These are phyloP conservation scores for Exophiala phaeomuriformis DNA, from an alignment of 2,329 filamentous ascomycete species.

Conservation along the genomic window DNA sequence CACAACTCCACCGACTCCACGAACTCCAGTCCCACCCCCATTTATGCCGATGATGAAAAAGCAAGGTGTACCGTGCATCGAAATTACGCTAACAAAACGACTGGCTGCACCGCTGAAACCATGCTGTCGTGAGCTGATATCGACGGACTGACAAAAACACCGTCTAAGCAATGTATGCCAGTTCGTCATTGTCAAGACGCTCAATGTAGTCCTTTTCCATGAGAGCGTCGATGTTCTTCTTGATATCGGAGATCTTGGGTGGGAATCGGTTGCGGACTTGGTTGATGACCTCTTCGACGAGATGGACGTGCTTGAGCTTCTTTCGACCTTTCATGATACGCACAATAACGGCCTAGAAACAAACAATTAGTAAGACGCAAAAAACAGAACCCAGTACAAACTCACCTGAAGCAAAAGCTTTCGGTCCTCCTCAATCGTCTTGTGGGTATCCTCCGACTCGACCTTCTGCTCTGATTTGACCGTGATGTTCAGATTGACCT, in stretches of 20 bases:
- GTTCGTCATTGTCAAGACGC: slow-evolving; percentile 85
- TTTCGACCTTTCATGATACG: slow-evolving; percentile 99
- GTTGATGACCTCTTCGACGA: slow-evolving; percentile 90
- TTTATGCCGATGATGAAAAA: too few species aligned
- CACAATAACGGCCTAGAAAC: slow-evolving; percentile 80
- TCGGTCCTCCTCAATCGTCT: slow-evolving; percentile 97
- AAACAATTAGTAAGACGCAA: slow-evolving; percentile 26
- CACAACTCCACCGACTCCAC: too few species aligned
- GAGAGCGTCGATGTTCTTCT: slow-evolving; percentile 98
- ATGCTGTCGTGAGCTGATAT: neutral
- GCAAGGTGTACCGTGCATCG: too few species aligned
- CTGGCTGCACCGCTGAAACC: too few species aligned
- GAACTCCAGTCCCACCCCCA: too few species aligned
- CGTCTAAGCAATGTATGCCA: slow-evolving; percentile 83
- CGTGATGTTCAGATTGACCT: slow-evolving; percentile 89
- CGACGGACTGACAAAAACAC: neutral
- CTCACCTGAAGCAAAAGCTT: slow-evolving; percentile 97
- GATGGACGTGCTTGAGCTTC: slow-evolving; percentile 93
- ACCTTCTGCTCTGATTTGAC: slow-evolving; percentile 96
- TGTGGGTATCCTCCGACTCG: slow-evolving; percentile 94
- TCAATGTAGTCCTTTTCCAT: slow-evolving; percentile 99
- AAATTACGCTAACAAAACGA: too few species aligned
- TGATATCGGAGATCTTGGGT: slow-evolving; percentile 91
- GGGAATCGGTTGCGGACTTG: slow-evolving; percentile 91
- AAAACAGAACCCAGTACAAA: too few species aligned